These are phyloP conservation scores for Lyophyllum atratum DNA, from an alignment of 768 basidiomycete species.

Conservation along the genomic window DNA sequence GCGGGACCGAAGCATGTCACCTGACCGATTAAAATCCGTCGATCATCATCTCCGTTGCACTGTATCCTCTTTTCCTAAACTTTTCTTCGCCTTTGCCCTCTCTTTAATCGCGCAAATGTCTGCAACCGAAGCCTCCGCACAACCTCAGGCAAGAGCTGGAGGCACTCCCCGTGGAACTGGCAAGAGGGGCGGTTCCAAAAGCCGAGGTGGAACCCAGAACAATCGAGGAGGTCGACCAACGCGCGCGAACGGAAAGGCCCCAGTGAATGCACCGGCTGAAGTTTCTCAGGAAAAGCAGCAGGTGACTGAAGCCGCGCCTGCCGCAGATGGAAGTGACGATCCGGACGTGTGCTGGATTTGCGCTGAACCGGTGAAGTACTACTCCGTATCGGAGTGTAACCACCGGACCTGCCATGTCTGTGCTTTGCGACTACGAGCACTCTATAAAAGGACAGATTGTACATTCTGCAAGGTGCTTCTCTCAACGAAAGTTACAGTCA, in stretches of 20 bases:
- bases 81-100: not conserved
- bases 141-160: not conserved
- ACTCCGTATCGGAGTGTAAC: constrained; percentile 85
- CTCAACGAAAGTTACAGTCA: not conserved
- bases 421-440: constrained; percentile 78
- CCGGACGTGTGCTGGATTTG: constrained; percentile 84
- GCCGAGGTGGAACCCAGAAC: constrained; percentile 13
- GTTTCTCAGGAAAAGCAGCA: not conserved
- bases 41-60: not conserved
- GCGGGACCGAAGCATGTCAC: constrained; percentile 16
- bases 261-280: not conserved
- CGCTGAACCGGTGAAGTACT: constrained; percentile 91
- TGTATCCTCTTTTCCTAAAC: not conserved
- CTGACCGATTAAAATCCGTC: constrained; percentile 20
- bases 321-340: constrained; percentile 36
- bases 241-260: constrained; percentile 8
- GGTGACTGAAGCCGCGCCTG: constrained; percentile 9
- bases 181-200: constrained; percentile 15
- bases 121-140: constrained; percentile 2
- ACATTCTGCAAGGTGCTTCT: constrained; percentile 90
- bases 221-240: constrained; percentile 9
- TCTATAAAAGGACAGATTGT: constrained; percentile 94
- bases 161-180: constrained; percentile 7
- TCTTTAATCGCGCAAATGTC: constrained; percentile 8
- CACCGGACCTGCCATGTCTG: constrained; percentile 97